These are phyloP conservation scores for Balansia obtecta DNA, from an alignment of 2,329 filamentous ascomycete species.

Conservation along the genomic window DNA sequence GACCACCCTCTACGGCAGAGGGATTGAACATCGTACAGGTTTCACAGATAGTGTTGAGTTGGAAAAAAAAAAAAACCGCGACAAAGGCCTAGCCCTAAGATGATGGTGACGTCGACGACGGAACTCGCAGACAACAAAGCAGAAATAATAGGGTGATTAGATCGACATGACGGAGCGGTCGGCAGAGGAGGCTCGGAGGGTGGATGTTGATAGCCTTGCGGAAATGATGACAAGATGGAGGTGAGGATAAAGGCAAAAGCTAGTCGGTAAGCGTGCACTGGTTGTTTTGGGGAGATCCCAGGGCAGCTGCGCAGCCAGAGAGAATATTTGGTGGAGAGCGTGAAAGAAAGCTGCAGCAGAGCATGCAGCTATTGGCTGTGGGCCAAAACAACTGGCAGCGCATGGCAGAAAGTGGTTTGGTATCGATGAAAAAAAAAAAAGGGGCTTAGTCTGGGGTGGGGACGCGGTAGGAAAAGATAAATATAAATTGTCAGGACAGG, in stretches of 20 bases:
- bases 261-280: not conserved
- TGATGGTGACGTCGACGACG: not conserved
- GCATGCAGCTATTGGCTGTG: conserved; percentile 16
- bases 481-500: too few species aligned
- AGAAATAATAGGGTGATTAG: conserved; percentile 1
- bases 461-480: too few species aligned
- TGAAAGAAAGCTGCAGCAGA: conserved; percentile 8
- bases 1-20: conserved; percentile 36
- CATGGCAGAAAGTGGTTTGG: conserved; percentile 6
- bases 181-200: conserved; percentile 1
- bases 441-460: not conserved
- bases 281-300: conserved; percentile 1
- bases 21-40: conserved; percentile 45
- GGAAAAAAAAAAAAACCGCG: not conserved
- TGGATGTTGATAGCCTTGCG: conserved; percentile 1
- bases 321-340: conserved; percentile 9
- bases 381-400: conserved; percentile 16
- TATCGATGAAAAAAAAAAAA: not conserved
- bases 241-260: not conserved
- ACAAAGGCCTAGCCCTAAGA: not conserved
- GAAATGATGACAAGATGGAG: conserved; percentile 1
- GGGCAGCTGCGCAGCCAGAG: conserved; percentile 7
- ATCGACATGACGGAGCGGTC: conserved; percentile 9
- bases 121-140: not conserved
- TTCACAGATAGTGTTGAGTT: conserved; percentile 3